Evolutionary conservation across 1,284 basidiomycete genomes (phyloP), one percentile per base, ranked within the genome.

Genomic region (Coniferiporia sulphurascens): DNA sequence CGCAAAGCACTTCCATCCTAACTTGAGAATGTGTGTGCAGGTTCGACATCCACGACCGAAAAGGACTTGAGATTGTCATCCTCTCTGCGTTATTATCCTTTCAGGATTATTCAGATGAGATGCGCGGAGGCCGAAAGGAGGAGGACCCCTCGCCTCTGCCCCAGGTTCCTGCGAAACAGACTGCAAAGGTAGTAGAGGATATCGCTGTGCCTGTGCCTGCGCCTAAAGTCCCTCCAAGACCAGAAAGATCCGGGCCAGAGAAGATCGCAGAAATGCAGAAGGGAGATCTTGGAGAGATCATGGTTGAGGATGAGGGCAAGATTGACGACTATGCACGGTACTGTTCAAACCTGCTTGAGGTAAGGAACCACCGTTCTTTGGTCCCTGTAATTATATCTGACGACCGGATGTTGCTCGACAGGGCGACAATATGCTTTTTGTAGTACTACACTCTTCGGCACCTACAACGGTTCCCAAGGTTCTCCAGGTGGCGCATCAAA

Each of bases 41-140:
- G 48, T 92, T 93, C 66, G 89, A 93, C 62, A 84, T 93, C 48
- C 76, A 87, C 8, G 91, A 93, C 66, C 79, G 87, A 38, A 92
- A 91, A 68, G 89, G 91, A 0, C 78, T 93, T 3, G 91, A 93
- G 70, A 89, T 93, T 46, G 80, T 89, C 49, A 81, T 93, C 22
- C 74, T 93, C 52, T 87, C 86, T 1, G 81, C 88, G 0, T 77
- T 93, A 2, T 73, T 92, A 59, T 87, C 87, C 1, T 89, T 93
- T 70, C 81, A 86, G 62, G 91, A 93, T 68, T 69, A 78, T 41
- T 86, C 86, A 65, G 86, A 90, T 50, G 74, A 77, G 81, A 61
- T 81, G 82, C 66, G 69, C 73, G 0, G 71, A 74, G 8, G 67
- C 65, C 44, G 64, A 71, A 32, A 65, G 59, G 19, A 61, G 21